Percentiles rank a stretch among this genome's conserved stretches.
These are phyloP conservation scores for Rhododendron henanense DNA, from an alignment of 148 eudicot genomes.

Conservation along the genomic window DNA sequence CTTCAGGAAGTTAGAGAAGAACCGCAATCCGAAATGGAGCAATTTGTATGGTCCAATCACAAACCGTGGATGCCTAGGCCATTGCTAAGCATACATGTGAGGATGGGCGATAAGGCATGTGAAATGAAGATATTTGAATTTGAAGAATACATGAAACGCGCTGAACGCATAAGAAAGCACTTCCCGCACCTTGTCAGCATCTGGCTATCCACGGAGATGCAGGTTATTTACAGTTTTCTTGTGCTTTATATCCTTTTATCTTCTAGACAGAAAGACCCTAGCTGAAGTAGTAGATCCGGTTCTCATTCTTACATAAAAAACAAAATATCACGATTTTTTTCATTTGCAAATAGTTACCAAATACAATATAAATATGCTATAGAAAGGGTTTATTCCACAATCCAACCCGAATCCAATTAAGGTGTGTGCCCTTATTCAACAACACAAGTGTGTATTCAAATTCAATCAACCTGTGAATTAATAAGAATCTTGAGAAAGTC, in stretches of 20 bases:
- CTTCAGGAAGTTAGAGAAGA: constrained; percentile 33
- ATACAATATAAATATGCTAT: neutral
- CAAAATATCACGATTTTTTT: neutral
- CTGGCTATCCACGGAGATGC: constrained; percentile 98
- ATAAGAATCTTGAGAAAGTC: neutral
- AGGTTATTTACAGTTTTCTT: constrained; percentile 25
- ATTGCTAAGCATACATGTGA: constrained; percentile 81
- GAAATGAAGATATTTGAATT: constrained; percentile 92
- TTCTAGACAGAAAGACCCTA: neutral
- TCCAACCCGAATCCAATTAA: neutral
- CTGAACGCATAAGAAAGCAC: constrained; percentile 47
- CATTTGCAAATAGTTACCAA: neutral
- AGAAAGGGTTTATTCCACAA: neutral
- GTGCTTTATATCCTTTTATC: neutral
- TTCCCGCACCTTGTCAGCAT: constrained; percentile 69
- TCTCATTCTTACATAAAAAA: neutral
- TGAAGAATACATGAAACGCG: constrained; percentile 78
- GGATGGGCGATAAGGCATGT: constrained; percentile 96
- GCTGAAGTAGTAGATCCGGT: neutral
- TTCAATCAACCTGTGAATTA: neutral
- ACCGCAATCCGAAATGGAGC: constrained; percentile 45
- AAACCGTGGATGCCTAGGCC: constrained; percentile 92
- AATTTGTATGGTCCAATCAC: constrained; percentile 79
- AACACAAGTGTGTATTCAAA: neutral
- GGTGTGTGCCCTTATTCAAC: neutral